Conservation (phyloP, 208 protist species). For the Crithidia bombi region DNA sequence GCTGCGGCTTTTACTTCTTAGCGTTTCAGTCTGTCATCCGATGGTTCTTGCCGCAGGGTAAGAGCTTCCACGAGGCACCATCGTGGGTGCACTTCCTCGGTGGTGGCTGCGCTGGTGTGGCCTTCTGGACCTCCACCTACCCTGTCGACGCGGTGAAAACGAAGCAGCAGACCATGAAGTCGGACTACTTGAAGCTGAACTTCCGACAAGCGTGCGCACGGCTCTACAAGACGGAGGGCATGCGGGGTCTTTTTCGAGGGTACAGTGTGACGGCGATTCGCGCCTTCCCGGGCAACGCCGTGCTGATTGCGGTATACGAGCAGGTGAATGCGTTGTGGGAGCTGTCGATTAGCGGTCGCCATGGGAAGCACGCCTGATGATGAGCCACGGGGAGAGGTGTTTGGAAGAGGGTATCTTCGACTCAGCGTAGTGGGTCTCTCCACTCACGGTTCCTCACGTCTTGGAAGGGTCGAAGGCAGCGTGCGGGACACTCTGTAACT, state of each 20-base stretch:
- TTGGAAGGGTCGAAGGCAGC: too few species aligned
- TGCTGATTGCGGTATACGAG: slow-evolving; percentile 91
- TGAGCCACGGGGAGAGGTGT: too few species aligned
- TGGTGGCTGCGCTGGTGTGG: slow-evolving; percentile 87
- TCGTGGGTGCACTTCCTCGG: slow-evolving; percentile 81
- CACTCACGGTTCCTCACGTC: too few species aligned
- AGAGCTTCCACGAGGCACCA: slow-evolving; percentile 76
- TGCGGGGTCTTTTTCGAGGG: slow-evolving; percentile 85
- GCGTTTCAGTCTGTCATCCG: slow-evolving; percentile 84
- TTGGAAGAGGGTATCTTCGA: too few species aligned
- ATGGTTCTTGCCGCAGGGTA: slow-evolving; percentile 60
- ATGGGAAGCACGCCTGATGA: slow-evolving; percentile 6
- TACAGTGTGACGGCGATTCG: slow-evolving; percentile 88
- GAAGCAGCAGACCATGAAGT: slow-evolving; percentile 89
- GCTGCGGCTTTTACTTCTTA: slow-evolving; percentile 87
- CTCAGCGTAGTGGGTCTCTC: too few species aligned
- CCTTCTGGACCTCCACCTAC: slow-evolving; percentile 91
- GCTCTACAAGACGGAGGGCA: slow-evolving; percentile 86
- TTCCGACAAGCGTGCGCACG: slow-evolving; percentile 71
- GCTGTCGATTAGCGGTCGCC: slow-evolving; percentile 9
- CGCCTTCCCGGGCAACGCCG: slow-evolving; percentile 91
- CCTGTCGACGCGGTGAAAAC: slow-evolving; percentile 92
- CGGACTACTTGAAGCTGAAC: slow-evolving; percentile 77
- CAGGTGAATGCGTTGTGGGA: slow-evolving; percentile 79
- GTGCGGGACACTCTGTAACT: too few species aligned